Conservation (phyloP, 495 filamentous ascomycete species). For the Chlorociboria aeruginascens region DNA sequence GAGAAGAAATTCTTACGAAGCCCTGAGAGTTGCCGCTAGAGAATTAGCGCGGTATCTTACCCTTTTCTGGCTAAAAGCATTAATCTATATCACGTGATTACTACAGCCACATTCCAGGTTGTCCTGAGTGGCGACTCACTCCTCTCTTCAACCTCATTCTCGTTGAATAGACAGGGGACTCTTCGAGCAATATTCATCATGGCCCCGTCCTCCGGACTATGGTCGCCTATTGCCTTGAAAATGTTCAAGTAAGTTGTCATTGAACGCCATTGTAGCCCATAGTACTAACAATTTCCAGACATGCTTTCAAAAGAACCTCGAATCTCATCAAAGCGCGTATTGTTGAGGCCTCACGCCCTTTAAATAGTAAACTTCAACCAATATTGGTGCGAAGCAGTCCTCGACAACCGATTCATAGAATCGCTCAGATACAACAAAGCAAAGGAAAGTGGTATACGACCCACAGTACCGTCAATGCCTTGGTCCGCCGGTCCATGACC, state of each 20-base stretch:
- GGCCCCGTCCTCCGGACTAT: conserved; percentile 58
- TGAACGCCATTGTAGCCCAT: background rate
- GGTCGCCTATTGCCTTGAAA: conserved; percentile 59
- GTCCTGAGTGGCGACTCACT: background rate
- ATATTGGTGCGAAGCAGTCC: conserved; percentile 35
- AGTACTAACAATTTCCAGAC: conserved; percentile 24
- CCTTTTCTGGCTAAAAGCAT: no score
- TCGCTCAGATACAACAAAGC: conserved; percentile 58
- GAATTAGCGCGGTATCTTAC: background rate
- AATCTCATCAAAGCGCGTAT: conserved; percentile 52
- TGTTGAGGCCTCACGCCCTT: conserved; percentile 37
- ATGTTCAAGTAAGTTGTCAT: conserved; percentile 39
- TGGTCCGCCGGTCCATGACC: conserved; percentile 48
- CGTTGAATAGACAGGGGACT: background rate
- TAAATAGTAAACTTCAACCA: conserved; percentile 36
- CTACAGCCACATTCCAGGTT: background rate
- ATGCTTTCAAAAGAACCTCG: conserved; percentile 50
- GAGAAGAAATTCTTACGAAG: background rate
- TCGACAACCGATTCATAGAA: conserved; percentile 60
- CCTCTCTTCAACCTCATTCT: background rate
- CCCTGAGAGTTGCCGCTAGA: background rate
- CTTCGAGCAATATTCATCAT: conserved; percentile 32
- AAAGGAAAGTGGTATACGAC: conserved; percentile 66
- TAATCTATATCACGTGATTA: background rate
- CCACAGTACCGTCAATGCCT: conserved; percentile 42